Percentiles rank a stretch among this genome's conserved stretches.
These are phyloP conservation scores for Suillus placidus DNA, from an alignment of 768 basidiomycete species.

Conservation along the genomic window DNA sequence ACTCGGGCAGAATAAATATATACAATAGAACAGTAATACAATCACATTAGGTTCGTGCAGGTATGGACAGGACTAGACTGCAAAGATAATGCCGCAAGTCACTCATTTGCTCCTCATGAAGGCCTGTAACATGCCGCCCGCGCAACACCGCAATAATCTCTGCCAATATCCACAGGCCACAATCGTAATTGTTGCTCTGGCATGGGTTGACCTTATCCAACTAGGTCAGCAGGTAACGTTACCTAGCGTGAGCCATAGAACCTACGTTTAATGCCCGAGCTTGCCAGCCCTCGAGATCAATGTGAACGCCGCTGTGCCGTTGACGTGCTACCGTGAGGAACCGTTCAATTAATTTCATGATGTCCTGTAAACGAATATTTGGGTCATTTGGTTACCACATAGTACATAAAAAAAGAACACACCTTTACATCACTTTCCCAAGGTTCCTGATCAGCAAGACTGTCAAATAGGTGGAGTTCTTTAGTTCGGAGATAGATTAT, in stretches of 20 bases:
- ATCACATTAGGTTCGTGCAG: neutral
- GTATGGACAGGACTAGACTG: neutral
- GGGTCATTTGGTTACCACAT: neutral
- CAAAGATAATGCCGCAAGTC: neutral
- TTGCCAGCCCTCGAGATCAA: slow-evolving; percentile 12
- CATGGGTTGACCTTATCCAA: neutral
- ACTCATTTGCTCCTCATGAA: slow-evolving; percentile 13
- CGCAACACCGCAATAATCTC: slow-evolving; percentile 24
- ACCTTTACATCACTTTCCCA: slow-evolving; percentile 12
- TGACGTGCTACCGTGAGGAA: slow-evolving; percentile 7
- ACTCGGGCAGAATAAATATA: neutral
- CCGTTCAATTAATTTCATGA: slow-evolving; percentile 10
- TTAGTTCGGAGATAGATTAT: slow-evolving; percentile 8
- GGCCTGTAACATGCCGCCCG: slow-evolving; percentile 13
- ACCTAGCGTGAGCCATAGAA: neutral
- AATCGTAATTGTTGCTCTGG: slow-evolving; percentile 26
- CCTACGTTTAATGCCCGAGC: slow-evolving; percentile 1
- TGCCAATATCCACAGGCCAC: slow-evolving; percentile 30
- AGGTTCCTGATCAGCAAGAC: slow-evolving; percentile 3
- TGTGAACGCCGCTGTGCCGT: neutral
- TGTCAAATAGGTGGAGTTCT: slow-evolving; percentile 17
- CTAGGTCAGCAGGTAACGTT: neutral
- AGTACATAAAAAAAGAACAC: neutral
- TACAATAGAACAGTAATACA: neutral
- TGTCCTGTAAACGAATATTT: neutral